phyloP scores from a whole-genome alignment of 1,139 yeast species.

The Blastobotrys apis region DNA sequence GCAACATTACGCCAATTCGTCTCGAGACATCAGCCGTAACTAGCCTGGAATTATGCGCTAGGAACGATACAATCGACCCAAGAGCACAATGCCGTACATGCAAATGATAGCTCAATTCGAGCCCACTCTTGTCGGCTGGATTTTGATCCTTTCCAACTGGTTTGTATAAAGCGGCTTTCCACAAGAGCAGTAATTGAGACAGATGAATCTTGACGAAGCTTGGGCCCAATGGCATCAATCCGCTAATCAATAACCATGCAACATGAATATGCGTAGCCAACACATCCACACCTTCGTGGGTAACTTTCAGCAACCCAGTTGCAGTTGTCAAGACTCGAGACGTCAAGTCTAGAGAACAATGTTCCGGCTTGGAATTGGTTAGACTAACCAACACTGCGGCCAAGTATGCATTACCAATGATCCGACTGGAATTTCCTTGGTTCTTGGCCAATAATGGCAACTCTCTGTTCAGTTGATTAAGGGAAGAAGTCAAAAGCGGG shows the following conservation, averaged over 20 bases:
- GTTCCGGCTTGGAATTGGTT: constrained; percentile 31
- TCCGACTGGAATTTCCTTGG: constrained; percentile 20
- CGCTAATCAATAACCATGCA: constrained; percentile 71
- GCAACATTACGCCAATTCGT: constrained; percentile 35
- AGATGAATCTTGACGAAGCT: constrained; percentile 65
- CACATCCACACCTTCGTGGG: constrained; percentile 29
- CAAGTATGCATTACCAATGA: constrained; percentile 32
- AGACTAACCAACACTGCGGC: constrained; percentile 29
- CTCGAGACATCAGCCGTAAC: constrained; percentile 40
- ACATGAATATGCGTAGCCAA: constrained; percentile 34
- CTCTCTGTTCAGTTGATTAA: constrained; percentile 29
- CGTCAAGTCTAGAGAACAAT: constrained; percentile 34
- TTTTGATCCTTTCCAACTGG: constrained; percentile 32
- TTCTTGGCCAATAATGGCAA: constrained; percentile 24
- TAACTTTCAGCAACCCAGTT: constrained; percentile 31
- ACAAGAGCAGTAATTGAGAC: constrained; percentile 68
- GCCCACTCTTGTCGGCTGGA: constrained; percentile 28
- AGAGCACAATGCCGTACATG: constrained; percentile 38
- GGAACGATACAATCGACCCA: constrained; percentile 35
- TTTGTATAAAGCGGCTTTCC: constrained; percentile 73
- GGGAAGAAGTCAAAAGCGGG: constrained; percentile 26
- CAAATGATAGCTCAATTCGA: constrained; percentile 34
- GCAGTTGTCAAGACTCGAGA: constrained; percentile 35
- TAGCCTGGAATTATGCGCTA: constrained; percentile 34
- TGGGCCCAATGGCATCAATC: constrained; percentile 68